Evolutionary conservation across 345 rosid species (phyloP).

Genomic region (Camelina hispida): DNA sequence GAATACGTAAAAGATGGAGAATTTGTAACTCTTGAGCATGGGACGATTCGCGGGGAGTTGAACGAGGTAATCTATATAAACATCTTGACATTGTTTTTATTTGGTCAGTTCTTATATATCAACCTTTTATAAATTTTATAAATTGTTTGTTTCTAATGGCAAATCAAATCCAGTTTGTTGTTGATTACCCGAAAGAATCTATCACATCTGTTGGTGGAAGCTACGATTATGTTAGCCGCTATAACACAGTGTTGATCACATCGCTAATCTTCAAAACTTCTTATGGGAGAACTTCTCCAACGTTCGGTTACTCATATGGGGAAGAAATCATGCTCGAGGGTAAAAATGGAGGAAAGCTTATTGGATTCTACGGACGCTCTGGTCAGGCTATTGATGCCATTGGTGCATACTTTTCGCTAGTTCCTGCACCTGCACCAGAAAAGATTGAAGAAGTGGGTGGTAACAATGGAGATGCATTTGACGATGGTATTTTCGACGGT

Average conservation of each 20-base stretch:
- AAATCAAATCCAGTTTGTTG: conserved; percentile 22
- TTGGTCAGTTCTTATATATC: background rate
- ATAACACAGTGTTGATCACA: background rate
- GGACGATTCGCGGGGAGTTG: too few relatives aligned
- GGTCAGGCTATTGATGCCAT: conserved; percentile 26
- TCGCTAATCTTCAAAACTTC: conserved; percentile 24
- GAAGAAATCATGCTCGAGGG: conserved; percentile 15
- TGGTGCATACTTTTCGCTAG: conserved; percentile 25
- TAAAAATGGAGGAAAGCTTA: conserved; percentile 24
- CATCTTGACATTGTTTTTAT: background rate
- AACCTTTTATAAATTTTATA: too few relatives aligned
- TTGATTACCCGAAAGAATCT: conserved; percentile 2
- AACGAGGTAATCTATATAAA: background rate
- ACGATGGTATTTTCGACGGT: too few relatives aligned
- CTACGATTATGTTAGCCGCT: background rate
- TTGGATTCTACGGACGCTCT: conserved; percentile 36
- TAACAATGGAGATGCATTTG: too few relatives aligned
- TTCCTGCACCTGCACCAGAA: too few relatives aligned
- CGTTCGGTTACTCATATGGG: conserved; percentile 1
- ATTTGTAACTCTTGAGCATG: too few relatives aligned
- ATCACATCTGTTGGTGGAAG: background rate
- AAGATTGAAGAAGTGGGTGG: too few relatives aligned
- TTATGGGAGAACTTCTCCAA: conserved; percentile 29
- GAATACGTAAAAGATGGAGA: conserved; percentile 19
- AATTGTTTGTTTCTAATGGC: background rate